Conservation (phyloP, 1,284 basidiomycete genomes). For the Stereum hirsutum region DNA sequence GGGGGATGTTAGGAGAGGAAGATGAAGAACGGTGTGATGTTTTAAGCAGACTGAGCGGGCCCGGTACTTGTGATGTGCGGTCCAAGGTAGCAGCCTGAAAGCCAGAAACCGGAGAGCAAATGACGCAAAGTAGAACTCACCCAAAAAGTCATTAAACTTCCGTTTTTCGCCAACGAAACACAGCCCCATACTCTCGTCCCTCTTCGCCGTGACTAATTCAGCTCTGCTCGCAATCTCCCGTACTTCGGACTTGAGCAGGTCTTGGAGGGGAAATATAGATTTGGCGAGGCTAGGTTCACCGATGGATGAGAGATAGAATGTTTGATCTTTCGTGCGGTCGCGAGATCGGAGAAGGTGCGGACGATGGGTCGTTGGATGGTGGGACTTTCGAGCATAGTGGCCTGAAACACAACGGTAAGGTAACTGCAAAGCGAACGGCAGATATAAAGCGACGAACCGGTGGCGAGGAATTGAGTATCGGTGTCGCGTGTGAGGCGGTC, state of each 20-base stretch:
- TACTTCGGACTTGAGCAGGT: constrained; percentile 62
- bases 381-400: constrained; percentile 77
- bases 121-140: too few relatives aligned
- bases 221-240: constrained; percentile 67
- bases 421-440: neutral
- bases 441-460: constrained; percentile 36
- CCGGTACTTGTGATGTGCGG: constrained; percentile 9
- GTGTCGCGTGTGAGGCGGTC: constrained; percentile 41
- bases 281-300: constrained; percentile 53
- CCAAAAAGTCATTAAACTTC: constrained; percentile 68
- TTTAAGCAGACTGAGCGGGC: too few relatives aligned
- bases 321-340: constrained; percentile 84
- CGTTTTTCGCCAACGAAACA: constrained; percentile 88
- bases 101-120: too few relatives aligned
- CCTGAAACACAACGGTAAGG: constrained; percentile 32
- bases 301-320: constrained; percentile 86
- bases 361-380: constrained; percentile 20
- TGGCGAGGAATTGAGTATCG: constrained; percentile 72
- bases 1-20: too few relatives aligned
- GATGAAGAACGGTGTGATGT: too few relatives aligned
- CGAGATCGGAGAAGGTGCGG: constrained; percentile 58
- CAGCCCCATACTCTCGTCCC: constrained; percentile 92
- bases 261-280: constrained; percentile 75
- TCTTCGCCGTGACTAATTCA: constrained; percentile 67
- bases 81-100: too few relatives aligned